These are phyloP conservation scores for Spathaspora arborariae DNA, from an alignment of 805 yeast species.

Conservation along the genomic window DNA sequence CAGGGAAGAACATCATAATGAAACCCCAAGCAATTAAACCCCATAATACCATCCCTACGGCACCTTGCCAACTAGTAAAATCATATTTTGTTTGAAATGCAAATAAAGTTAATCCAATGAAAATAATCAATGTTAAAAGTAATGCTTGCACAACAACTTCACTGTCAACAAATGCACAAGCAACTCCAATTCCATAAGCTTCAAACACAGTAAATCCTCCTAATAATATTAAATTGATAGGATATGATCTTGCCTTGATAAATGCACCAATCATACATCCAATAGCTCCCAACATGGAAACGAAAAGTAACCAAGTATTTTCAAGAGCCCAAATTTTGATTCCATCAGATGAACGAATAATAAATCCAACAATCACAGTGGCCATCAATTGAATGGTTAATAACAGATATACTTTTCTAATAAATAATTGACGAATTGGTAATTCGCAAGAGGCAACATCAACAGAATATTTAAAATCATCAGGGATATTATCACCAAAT, in stretches of 20 bases:
- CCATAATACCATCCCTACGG: slow-evolving; percentile 53
- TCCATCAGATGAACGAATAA: slow-evolving; percentile 42
- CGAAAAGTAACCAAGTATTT: slow-evolving; percentile 56
- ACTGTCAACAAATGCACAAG: slow-evolving; percentile 60
- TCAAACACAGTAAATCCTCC: slow-evolving; percentile 71
- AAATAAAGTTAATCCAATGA: slow-evolving; percentile 71
- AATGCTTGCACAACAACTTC: slow-evolving; percentile 67
- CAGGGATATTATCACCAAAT: slow-evolving; percentile 45
- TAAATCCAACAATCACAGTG: slow-evolving; percentile 56
- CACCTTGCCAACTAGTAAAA: slow-evolving; percentile 64
- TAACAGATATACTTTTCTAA: slow-evolving; percentile 75
- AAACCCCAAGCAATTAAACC: slow-evolving; percentile 69
- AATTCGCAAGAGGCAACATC: slow-evolving; percentile 75
- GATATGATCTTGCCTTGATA: slow-evolving; percentile 63
- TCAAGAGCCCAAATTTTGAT: slow-evolving; percentile 52
- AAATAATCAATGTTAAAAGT: slow-evolving; percentile 62
- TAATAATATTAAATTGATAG: slow-evolving; percentile 58
- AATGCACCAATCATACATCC: slow-evolving; percentile 63
- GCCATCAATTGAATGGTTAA: slow-evolving; percentile 59
- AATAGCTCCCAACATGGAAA: slow-evolving; percentile 56
- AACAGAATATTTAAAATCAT: slow-evolving; percentile 81
- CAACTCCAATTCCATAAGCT: slow-evolving; percentile 67
- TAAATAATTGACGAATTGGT: slow-evolving; percentile 68
- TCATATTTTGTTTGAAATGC: slow-evolving; percentile 79
- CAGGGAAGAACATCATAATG: slow-evolving; percentile 56